A percentile compares a stretch with the other conserved stretches of the same genome.
Conservation (phyloP, 768 basidiomycete species). For the Coprinellus aureogranulatus region DNA sequence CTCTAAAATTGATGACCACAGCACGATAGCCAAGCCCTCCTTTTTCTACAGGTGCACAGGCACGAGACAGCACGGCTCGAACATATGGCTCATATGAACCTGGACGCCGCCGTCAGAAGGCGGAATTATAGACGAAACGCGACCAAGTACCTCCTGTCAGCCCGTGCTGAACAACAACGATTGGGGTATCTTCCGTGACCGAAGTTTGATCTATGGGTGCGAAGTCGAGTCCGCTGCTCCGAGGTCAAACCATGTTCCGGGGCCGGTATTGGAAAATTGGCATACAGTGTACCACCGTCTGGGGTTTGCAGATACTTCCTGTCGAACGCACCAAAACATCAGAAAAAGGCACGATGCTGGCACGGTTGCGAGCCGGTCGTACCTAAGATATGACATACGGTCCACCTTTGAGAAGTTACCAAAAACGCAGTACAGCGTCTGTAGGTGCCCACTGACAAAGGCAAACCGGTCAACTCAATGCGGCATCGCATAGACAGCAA, state of each 20-base stretch:
- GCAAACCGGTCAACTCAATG: no score
- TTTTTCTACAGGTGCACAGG: constrained; percentile 63
- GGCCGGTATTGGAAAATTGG: constrained; percentile 1
- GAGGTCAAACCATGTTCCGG: constrained; percentile 5
- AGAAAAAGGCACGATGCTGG: neutral
- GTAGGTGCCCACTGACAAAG: constrained; percentile 59
- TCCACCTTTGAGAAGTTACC: constrained; percentile 62
- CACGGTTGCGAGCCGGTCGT: constrained; percentile 12
- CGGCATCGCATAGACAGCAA: neutral
- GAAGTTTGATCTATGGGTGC: constrained; percentile 44
- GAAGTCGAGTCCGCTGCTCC: constrained; percentile 62
- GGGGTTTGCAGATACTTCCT: constrained; percentile 49
- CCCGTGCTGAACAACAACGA: constrained; percentile 60
- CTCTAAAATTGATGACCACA: constrained; percentile 89
- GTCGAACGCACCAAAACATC: neutral
- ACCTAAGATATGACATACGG: constrained; percentile 56
- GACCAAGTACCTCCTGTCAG: constrained; percentile 44
- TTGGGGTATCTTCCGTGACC: constrained; percentile 41
- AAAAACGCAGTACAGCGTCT: constrained; percentile 58
- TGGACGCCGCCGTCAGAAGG: constrained; percentile 24
- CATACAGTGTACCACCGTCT: constrained; percentile 69
- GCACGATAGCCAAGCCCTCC: constrained; percentile 92
- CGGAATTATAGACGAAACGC: neutral
- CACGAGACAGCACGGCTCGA: constrained; percentile 72
- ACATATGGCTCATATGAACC: constrained; percentile 92